Evolutionary conservation across 1,284 basidiomycete species (phyloP).

Genomic region (Stereum hirsutum): DNA sequence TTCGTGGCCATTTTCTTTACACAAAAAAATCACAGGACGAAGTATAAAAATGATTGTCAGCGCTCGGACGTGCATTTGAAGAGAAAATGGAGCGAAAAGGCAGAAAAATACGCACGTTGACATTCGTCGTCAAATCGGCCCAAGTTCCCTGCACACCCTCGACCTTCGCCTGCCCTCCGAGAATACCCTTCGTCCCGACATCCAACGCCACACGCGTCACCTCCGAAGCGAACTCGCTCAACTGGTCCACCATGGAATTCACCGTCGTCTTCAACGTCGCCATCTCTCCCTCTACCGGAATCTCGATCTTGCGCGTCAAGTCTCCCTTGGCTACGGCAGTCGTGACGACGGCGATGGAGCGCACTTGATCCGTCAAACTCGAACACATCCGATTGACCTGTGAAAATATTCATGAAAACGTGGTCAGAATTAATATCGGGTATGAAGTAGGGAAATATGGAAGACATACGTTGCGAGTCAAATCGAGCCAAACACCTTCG

Average conservation of each 20-base stretch:
- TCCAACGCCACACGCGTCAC: conserved; percentile 92
- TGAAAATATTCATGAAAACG: conserved; percentile 2
- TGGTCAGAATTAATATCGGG: conserved; percentile 5
- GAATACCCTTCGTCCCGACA: conserved; percentile 86
- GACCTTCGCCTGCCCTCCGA: conserved; percentile 89
- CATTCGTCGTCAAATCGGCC: conserved; percentile 87
- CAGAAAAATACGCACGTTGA: conserved; percentile 49
- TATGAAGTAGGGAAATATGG: too few species aligned
- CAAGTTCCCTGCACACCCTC: conserved; percentile 93
- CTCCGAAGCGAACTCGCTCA: conserved; percentile 89
- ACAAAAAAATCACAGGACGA: conserved; percentile 2
- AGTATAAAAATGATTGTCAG: neutral
- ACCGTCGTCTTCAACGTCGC: conserved; percentile 76
- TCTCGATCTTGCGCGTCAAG: conserved; percentile 83
- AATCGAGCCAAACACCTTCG: conserved; percentile 89
- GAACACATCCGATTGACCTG: conserved; percentile 92
- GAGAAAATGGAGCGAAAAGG: conserved; percentile 1
- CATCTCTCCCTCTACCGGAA: conserved; percentile 92
- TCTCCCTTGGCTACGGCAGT: conserved; percentile 90
- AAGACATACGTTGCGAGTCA: too few species aligned
- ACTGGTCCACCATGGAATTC: conserved; percentile 85
- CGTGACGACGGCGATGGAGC: conserved; percentile 86
- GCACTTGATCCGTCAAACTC: conserved; percentile 89
- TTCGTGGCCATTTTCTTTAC: conserved; percentile 83
- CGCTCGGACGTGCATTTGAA: neutral